Evolutionary conservation across 2,329 filamentous ascomycete genomes (phyloP).

Genomic region (Ilyonectria sp.): DNA sequence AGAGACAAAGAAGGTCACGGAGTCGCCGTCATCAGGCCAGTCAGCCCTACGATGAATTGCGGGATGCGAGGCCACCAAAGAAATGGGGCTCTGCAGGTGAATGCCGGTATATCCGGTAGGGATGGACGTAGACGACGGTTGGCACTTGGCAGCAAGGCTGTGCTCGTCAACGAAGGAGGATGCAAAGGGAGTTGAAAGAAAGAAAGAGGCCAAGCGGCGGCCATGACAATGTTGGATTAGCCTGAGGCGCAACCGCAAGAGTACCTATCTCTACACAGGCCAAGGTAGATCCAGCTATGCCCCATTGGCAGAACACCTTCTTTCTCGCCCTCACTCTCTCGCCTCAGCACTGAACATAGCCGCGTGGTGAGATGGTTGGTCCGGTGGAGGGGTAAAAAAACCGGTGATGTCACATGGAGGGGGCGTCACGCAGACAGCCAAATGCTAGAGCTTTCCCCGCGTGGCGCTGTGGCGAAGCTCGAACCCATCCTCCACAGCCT

Average conservation of each 20-base stretch:
- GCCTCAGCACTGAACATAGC: neutral
- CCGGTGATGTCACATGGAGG: constrained; percentile 6
- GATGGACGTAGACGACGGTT: neutral
- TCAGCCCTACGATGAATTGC: constrained; percentile 26
- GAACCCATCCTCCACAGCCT: neutral
- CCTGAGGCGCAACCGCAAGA: neutral
- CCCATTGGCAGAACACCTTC: neutral
- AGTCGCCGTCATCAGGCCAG: constrained; percentile 27
- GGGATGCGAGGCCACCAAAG: constrained; percentile 12
- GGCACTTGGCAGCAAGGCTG: constrained; percentile 18
- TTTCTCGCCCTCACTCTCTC: neutral
- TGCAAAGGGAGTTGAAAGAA: constrained; percentile 1
- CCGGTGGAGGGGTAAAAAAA: neutral
- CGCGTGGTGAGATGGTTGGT: neutral
- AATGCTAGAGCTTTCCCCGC: neutral
- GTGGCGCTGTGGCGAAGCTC: constrained; percentile 12
- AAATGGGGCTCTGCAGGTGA: constrained; percentile 25
- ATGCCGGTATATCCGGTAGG: constrained; percentile 23
- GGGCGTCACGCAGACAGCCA: neutral
- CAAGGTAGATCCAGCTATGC: no score
- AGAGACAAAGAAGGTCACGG: constrained; percentile 10
- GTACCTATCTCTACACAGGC: neutral
- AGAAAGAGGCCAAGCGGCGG: neutral
- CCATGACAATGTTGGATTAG: neutral
- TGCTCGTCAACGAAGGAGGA: constrained; percentile 2